Conservation (phyloP, 371 early-diverging fungal species). For the Zancudomyces culisetae region DNA sequence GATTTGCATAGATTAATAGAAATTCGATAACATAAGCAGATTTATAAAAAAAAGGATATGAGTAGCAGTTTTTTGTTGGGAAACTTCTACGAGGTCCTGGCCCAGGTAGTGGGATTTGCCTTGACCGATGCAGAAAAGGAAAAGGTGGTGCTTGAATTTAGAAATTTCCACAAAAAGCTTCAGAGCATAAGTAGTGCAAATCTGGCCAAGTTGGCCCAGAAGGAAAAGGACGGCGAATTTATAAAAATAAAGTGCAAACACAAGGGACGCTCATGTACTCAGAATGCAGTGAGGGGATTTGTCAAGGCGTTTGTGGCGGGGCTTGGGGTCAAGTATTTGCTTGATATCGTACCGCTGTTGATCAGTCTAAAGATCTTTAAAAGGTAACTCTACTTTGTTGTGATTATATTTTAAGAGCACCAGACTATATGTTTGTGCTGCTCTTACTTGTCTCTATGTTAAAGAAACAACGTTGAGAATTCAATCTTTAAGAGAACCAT, state of each 20-base stretch:
- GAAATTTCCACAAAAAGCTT: conserved; percentile 43
- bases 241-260: conserved; percentile 33
- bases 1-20: too few relatives aligned
- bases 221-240: conserved; percentile 9
- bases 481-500: too few relatives aligned
- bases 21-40: too few relatives aligned
- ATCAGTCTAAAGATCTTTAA: conserved; percentile 42
- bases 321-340: conserved; percentile 49
- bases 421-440: too few relatives aligned
- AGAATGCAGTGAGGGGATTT: conserved; percentile 52
- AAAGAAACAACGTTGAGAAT: too few relatives aligned
- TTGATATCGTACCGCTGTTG: conserved; percentile 45
- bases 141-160: conserved; percentile 39
- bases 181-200: conserved; percentile 22
- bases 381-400: conserved; percentile 32
- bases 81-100: conserved; percentile 58
- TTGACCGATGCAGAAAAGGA: conserved; percentile 70
- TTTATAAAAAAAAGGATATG: too few relatives aligned
- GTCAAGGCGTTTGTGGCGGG: conserved; percentile 50
- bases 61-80: conserved; percentile 30
- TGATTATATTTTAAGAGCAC: conserved; percentile 16
- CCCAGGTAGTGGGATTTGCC: conserved; percentile 48
- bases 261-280: conserved; percentile 48
- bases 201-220: conserved; percentile 13
- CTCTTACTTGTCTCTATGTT: too few relatives aligned